These are phyloP conservation scores for Cutaneotrichosporon sp. DNA, from an alignment of 1,284 basidiomycete genomes.

Conservation along the genomic window DNA sequence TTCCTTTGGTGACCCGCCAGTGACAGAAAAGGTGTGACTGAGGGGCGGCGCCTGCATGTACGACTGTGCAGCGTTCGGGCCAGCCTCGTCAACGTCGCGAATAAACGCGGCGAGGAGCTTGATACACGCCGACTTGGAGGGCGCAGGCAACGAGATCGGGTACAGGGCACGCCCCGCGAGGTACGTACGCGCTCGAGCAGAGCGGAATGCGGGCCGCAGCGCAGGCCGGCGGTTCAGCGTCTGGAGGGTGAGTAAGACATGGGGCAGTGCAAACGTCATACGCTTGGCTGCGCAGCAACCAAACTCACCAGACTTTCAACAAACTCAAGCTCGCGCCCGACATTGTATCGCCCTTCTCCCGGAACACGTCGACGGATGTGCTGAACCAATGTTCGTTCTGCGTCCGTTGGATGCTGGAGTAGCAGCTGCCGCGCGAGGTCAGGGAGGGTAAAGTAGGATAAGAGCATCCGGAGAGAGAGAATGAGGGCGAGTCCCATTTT, in stretches of 20 bases:
- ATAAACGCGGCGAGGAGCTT: slow-evolving; percentile 37
- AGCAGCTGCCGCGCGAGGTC: slow-evolving; percentile 46
- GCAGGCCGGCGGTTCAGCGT: slow-evolving; percentile 40
- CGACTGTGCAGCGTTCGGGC: slow-evolving; percentile 21
- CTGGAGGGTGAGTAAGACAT: slow-evolving; percentile 19
- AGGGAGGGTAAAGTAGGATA: slow-evolving; percentile 49
- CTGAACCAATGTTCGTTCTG: slow-evolving; percentile 48
- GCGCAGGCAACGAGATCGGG: slow-evolving; percentile 45
- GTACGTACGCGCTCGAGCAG: slow-evolving; percentile 45
- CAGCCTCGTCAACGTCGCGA: slow-evolving; percentile 35
- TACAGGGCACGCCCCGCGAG: slow-evolving; percentile 36
- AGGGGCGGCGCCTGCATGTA: slow-evolving; percentile 14
- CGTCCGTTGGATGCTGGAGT: slow-evolving; percentile 38
- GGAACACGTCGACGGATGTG: slow-evolving; percentile 45
- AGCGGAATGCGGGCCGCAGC: slow-evolving; percentile 47
- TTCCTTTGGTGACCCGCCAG: slow-evolving; percentile 1
- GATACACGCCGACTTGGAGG: slow-evolving; percentile 46
- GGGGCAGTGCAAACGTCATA: background rate
- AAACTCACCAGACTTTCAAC: slow-evolving; percentile 44
- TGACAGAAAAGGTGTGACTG: background rate
- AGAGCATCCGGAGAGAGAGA: slow-evolving; percentile 47
- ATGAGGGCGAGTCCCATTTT: slow-evolving; percentile 43
- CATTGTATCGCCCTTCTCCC: slow-evolving; percentile 48
- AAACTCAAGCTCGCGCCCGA: slow-evolving; percentile 48
- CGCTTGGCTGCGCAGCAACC: background rate